Conservation (phyloP, 2,329 filamentous ascomycete species). For the Phialophora chinensis region DNA sequence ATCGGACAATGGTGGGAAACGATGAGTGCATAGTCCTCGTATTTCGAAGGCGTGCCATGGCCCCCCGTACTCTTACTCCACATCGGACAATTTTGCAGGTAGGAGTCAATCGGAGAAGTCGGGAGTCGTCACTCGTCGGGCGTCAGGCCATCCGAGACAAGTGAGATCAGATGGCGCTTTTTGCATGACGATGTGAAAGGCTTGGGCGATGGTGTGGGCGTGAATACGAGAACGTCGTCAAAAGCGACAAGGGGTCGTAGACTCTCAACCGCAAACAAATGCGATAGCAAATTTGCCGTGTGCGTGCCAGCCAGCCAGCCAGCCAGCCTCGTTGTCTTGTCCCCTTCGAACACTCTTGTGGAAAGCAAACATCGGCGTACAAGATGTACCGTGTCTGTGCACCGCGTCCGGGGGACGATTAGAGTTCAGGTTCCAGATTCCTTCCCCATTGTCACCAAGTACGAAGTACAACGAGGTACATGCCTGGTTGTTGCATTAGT, state of each 20-base stretch:
- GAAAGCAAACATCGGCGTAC: background rate
- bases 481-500: too few species aligned
- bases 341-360: background rate
- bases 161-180: conserved; percentile 1
- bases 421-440: too few species aligned
- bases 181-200: background rate
- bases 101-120: background rate
- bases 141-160: background rate
- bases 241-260: background rate
- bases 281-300: background rate
- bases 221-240: background rate
- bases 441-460: too few species aligned
- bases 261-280: too few species aligned
- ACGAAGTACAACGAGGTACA: too few species aligned
- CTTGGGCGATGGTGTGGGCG: too few species aligned
- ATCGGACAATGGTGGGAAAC: background rate
- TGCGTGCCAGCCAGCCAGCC: background rate
- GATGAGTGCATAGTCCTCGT: too few species aligned
- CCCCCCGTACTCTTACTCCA: background rate
- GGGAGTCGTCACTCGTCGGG: background rate
- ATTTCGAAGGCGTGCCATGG: background rate
- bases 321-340: too few species aligned
- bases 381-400: too few species aligned
- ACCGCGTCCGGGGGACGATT: too few species aligned
- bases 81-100: background rate